Conservation (phyloP, 805 yeast genomes). For the Metschnikowia gruessii region DNA sequence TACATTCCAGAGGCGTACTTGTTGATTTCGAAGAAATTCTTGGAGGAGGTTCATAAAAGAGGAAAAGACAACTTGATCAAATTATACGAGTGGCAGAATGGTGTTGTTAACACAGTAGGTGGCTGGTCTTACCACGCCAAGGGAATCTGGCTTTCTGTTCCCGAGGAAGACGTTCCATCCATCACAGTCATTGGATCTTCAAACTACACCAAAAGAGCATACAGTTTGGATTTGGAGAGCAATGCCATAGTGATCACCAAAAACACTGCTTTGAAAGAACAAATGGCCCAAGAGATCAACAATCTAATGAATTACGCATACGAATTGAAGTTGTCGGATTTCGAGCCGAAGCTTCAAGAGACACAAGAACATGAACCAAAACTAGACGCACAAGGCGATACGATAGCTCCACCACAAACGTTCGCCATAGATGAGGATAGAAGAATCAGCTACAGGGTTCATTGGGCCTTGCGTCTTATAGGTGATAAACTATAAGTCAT, state of each 20-base stretch:
- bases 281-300: constrained; percentile 62
- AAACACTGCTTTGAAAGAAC: constrained; percentile 53
- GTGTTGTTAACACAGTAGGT: constrained; percentile 69
- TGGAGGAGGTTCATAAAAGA: constrained; percentile 46
- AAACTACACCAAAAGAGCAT: constrained; percentile 88
- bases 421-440: constrained; percentile 53
- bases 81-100: constrained; percentile 83
- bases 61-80: constrained; percentile 47
- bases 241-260: constrained; percentile 78
- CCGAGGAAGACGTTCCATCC: constrained; percentile 57
- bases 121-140: constrained; percentile 99
- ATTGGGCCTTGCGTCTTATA: constrained; percentile 49
- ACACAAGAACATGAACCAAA: constrained; percentile 14
- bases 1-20: constrained; percentile 85
- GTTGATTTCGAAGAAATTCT: constrained; percentile 66
- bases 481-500: constrained; percentile 11
- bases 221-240: constrained; percentile 81
- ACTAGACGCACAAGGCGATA: constrained; percentile 19
- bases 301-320: constrained; percentile 54
- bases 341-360: constrained; percentile 35
- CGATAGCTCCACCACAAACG: constrained; percentile 17
- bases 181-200: constrained; percentile 88
- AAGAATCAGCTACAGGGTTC: constrained; percentile 59
- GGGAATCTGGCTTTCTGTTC: constrained; percentile 79
- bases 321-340: constrained; percentile 57